Evolutionary conservation across 192 early-diverging fungal species (phyloP).

Genomic region (Phlyctochytrium planicorne): DNA sequence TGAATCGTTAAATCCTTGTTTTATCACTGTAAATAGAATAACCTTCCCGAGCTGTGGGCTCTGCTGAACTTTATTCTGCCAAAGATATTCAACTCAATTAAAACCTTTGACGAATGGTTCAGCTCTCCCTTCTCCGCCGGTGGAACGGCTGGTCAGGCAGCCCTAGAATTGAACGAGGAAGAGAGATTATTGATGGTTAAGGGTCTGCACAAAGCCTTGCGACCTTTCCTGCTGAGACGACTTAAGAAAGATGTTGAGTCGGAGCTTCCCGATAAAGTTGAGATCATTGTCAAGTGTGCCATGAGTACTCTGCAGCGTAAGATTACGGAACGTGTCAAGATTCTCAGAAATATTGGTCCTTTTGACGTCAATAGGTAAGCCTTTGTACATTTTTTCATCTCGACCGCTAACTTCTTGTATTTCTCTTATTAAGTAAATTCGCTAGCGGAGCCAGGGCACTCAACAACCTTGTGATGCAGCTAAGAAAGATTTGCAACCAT

Average conservation of each 20-base stretch:
- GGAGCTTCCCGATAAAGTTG: slow-evolving; percentile 96
- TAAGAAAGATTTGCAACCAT: slow-evolving; percentile 98
- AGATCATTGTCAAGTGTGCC: slow-evolving; percentile 88
- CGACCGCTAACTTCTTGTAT: not conserved
- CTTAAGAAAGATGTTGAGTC: slow-evolving; percentile 98
- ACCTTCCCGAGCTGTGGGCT: slow-evolving; percentile 95
- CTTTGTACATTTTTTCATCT: slow-evolving; percentile 32
- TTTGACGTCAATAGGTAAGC: slow-evolving; percentile 41
- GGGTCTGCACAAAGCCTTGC: slow-evolving; percentile 94
- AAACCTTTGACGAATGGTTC: slow-evolving; percentile 99
- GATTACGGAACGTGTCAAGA: slow-evolving; percentile 74
- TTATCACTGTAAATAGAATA: slow-evolving; percentile 82
- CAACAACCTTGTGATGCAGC: slow-evolving; percentile 97
- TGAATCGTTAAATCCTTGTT: not conserved
- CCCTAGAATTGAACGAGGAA: slow-evolving; percentile 95
- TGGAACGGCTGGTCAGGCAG: slow-evolving; percentile 59
- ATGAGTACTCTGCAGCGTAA: slow-evolving; percentile 80
- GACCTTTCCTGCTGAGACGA: slow-evolving; percentile 94
- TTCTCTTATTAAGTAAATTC: slow-evolving; percentile 7
- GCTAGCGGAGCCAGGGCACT: slow-evolving; percentile 67
- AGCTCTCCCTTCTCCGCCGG: slow-evolving; percentile 88
- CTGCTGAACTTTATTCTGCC: slow-evolving; percentile 95
- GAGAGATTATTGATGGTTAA: slow-evolving; percentile 93
- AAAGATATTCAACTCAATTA: slow-evolving; percentile 92
- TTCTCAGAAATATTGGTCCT: slow-evolving; percentile 33